Base-by-base conservation (phyloP, 2,329 filamentous ascomycete species). In the Fusarium multiceps region DNA sequence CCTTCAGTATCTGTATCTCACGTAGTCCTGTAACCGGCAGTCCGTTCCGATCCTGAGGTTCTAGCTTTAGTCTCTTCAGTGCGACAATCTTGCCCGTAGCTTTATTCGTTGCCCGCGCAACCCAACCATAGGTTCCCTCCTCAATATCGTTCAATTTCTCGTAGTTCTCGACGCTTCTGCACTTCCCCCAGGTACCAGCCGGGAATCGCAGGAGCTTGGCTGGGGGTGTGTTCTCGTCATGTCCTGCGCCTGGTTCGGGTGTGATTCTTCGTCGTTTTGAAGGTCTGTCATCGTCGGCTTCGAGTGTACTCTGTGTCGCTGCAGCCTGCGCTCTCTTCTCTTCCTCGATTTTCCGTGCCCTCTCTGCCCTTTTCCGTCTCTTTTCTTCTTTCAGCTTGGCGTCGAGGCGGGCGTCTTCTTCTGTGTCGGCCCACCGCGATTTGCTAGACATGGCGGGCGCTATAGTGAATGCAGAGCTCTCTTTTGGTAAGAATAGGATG, bases 61-160 rank as follows among this genome's bases (percentile, higher is more conserved):
- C 93, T 80, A 97, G 89, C 85, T 99, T 99, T 59, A 98, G 86
- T 77, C 94, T 91, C 85, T 99, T 99, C 70, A 99, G 84, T 16
- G 96, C 96, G 21, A 98, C 94, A 9, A 99, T 87, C 60, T 91
- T 88, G 34, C 92, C 92, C 0, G 92, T 95, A 6, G 84, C 82
- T 32, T 87, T 84, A 74, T 97, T 91, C 66, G 86, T 90, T 14
- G 94, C 96, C 61, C 96, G 87, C 57, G 94, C 94, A 7, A 99
- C 96, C 88, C 91, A 95, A 47, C 96, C 96, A 80, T 99, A 99
- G 11, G 94, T 94, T 37, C 96, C 96, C 82, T 99, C 96, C 80
- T 98, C 96, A 75, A 99, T 99, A 78, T 96, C 92, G 80, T 99
- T 99, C 60, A 99, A 85, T 72, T 93, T 92, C 75, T 98, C 93